phyloP scores from a whole-genome alignment of 2,329 filamentous ascomycete genomes.

The Fusarium succisae region DNA sequence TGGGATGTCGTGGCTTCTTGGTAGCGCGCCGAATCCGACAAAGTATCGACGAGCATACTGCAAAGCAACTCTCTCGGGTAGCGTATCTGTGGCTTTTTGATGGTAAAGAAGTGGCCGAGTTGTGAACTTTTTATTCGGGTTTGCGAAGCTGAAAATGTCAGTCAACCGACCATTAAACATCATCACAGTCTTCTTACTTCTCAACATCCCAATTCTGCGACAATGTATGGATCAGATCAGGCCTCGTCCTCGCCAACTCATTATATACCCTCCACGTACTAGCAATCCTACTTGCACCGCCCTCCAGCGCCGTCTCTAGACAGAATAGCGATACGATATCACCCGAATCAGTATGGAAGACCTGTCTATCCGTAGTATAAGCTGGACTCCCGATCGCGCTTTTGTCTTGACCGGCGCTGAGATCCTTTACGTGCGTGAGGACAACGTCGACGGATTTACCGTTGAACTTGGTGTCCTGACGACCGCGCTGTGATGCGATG shows the following conservation, averaged over 20 bases:
- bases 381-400: constrained; percentile 61
- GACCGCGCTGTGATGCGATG: constrained; percentile 62
- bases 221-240: constrained; percentile 66
- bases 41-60: constrained; percentile 34
- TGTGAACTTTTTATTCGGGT: constrained; percentile 5
- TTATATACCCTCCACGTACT: constrained; percentile 70
- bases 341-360: constrained; percentile 68
- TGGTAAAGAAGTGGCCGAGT: constrained; percentile 19
- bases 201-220: constrained; percentile 57
- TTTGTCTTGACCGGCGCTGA: constrained; percentile 52
- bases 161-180: neutral
- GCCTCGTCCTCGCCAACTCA: constrained; percentile 63
- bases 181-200: constrained; percentile 40
- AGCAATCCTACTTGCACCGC: constrained; percentile 65
- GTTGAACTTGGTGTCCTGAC: constrained; percentile 59
- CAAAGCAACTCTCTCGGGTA: neutral
- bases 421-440: constrained; percentile 63
- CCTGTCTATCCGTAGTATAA: constrained; percentile 68
- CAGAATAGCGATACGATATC: constrained; percentile 68
- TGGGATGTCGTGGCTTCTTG: constrained; percentile 63
- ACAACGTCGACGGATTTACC: constrained; percentile 62
- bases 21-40: constrained; percentile 41
- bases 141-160: neutral
- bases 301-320: constrained; percentile 59
- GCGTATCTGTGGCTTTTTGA: neutral